Evolutionary conservation across 1,139 yeast genomes (phyloP).

Genomic region (Candida glucosophila): DNA sequence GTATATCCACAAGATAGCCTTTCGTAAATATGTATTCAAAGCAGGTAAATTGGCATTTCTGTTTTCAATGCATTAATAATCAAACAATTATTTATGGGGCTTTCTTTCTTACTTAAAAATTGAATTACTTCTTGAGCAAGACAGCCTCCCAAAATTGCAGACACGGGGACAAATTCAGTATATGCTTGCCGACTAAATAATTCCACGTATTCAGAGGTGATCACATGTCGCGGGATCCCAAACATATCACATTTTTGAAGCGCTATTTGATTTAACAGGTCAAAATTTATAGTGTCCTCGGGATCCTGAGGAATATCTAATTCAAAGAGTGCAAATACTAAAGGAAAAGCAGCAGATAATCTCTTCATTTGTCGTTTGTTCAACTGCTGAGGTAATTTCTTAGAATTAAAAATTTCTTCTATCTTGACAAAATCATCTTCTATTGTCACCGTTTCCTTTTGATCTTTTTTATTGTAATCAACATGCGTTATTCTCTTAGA

Average conservation of each 20-base stretch:
- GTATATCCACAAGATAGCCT: too few relatives aligned
- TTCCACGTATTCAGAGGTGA: constrained; percentile 28
- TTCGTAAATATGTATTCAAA: constrained; percentile 14
- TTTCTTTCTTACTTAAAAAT: constrained; percentile 63
- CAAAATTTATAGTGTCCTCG: constrained; percentile 21
- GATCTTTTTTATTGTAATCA: constrained; percentile 16
- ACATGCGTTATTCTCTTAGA: constrained; percentile 48
- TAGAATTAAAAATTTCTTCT: constrained; percentile 22
- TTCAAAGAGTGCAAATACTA: constrained; percentile 49
- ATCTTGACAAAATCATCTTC: constrained; percentile 42
- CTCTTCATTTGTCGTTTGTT: constrained; percentile 49
- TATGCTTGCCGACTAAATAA: constrained; percentile 42
- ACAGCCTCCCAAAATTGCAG: constrained; percentile 86
- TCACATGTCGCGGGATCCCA: constrained; percentile 28
- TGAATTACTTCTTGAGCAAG: constrained; percentile 89
- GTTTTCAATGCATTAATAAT: constrained; percentile 64
- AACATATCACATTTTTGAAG: constrained; percentile 18
- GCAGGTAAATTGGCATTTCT: constrained; percentile 67
- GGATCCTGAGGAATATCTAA: constrained; percentile 19
- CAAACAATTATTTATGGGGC: constrained; percentile 76
- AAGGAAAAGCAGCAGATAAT: constrained; percentile 54
- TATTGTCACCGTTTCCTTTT: constrained; percentile 46
- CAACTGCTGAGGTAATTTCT: constrained; percentile 34
- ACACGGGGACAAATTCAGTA: constrained; percentile 74
- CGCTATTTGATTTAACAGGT: constrained; percentile 20